Evolutionary conservation across 1,139 yeast species (phyloP), one percentile per base, ranked within the genome.

Genomic region (Candida tetrigidarum): DNA sequence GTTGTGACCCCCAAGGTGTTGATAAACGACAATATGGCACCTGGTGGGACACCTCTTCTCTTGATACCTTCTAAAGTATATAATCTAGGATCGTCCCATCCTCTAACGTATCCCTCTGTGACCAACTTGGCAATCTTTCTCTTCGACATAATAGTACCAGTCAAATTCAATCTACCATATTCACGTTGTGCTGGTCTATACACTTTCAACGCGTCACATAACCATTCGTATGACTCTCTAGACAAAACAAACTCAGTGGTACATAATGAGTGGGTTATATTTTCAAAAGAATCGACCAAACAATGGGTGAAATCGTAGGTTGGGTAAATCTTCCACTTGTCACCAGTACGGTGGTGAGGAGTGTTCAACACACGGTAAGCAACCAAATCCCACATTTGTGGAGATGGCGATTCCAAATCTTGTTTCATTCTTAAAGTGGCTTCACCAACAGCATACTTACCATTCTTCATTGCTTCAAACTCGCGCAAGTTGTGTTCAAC

Each of bases 31-130:
- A 95, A 77, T 62, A 95, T 89, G 20, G 98, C 97, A 29, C 98
- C 98, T n/a, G 99, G 99, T 53, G 99, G 99, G 7, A 95, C 85
- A 71, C 99, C 99, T 65, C 99, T 88, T 67, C 99, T 88, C 63
- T 90, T 86, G 49, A 95, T 84, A 38, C 96, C 97, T 59, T 91
- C 99, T 55, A 95, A 78, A 7, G 99, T 95, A 67, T 84, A 93
- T 60, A 95, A 77, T 62, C 99, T 82, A 56, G 99, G 99, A 69
- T 95, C 99, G 67, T 95, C 96, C 99, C 99, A 95, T 37, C 90
- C 97, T 65, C 97, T 83, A 27, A 95, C 99, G 57, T 78, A 72
- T 5, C 79, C 74, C 23, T 84, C 93, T 47, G 81, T 86, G 22
- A 95, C 99, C 54, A 95, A 78, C 67, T 90, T 88, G 50, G 96